Evolutionary conservation across 371 early-diverging fungal genomes (phyloP), one percentile per base, ranked within the genome.

Genomic region (Dichotomocladium elegans): DNA sequence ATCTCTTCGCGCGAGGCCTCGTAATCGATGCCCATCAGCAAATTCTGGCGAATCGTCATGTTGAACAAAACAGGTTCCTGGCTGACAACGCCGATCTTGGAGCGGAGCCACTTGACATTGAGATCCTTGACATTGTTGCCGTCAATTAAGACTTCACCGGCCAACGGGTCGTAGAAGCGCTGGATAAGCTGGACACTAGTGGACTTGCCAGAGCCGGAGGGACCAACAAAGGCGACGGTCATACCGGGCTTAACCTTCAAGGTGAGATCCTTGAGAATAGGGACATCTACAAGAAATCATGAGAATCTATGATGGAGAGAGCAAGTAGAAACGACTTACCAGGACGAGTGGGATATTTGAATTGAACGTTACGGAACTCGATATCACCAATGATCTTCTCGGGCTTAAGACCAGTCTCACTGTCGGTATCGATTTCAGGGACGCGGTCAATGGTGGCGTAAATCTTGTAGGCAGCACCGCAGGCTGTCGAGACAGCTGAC

Each of bases 51-150:
- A 48, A 94, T 85, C 15, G 89, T 84, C 21, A 80, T 81, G 33
- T 87, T 83, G 70, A 93, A 93, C 26, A 94, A 63, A 24, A 88
- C 80, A 19, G 94, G 94, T 57, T 94, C 93, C 63, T 92, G 91
- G 3, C 85, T 77, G 22, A 95, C 95, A 43, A 92, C 72, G 35
- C 91, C 92, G 41, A 94, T 86, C 41, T 79, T 83, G 40, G 70
- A 72, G 15, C 94, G 88, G 12, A 92, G 67, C 73, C 82, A 83
- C 7, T 71, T 65, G 11, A 89, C 51, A 60, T 92, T 89, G 46
- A 82, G 67, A 22, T 79, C 74, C 34, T 77, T 73, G 35, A 91
- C 64, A 42, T 86, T 73, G 24, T 70, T 60, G 27, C 91, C 90
- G 57, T 93, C 92, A 10, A 92, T 24, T 19, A 57, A 48, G 31